Conservation (phyloP, 2,329 filamentous ascomycete species). For the Blastomyces gilchristii region DNA sequence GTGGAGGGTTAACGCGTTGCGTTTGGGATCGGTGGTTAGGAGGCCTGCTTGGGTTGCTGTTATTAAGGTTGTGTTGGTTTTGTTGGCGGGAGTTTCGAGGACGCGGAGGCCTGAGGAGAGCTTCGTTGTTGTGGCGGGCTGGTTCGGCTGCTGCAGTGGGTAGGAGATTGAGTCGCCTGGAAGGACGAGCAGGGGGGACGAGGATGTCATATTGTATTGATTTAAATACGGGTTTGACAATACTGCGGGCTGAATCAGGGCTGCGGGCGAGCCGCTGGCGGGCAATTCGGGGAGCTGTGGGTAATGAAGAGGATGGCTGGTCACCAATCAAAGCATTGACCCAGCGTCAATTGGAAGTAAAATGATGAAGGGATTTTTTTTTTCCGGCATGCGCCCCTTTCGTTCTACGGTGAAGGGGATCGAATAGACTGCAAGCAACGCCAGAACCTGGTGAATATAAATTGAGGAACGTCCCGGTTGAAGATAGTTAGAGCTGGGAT, state of each 20-base stretch:
- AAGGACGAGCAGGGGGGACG: constrained; percentile 57
- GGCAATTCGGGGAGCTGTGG: not conserved
- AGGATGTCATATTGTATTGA: not conserved
- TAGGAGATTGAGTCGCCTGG: constrained; percentile 66
- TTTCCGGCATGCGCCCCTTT: not conserved
- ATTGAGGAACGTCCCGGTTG: not conserved
- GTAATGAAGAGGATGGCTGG: not conserved
- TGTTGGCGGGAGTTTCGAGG: constrained; percentile 53
- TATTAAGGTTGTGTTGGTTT: constrained; percentile 55
- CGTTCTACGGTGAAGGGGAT: not conserved
- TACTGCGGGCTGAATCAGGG: not conserved
- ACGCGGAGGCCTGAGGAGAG: constrained; percentile 77
- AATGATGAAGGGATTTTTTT: not conserved
- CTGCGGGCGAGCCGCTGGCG: not conserved
- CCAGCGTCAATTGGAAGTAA: not conserved
- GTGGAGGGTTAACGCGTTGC: constrained; percentile 30
- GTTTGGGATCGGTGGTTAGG: constrained; percentile 30
- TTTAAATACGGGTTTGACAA: not conserved
- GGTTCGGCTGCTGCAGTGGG: constrained; percentile 51
- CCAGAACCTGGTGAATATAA: not conserved
- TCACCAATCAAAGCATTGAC: not conserved
- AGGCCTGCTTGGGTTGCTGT: constrained; percentile 30
- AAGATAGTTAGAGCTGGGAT: not conserved
- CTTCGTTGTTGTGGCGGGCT: constrained; percentile 55
- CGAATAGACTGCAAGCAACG: not conserved